Base-by-base conservation (phyloP, 1,284 basidiomycete genomes). In the Pseudozyma tsukubaensis region DNA sequence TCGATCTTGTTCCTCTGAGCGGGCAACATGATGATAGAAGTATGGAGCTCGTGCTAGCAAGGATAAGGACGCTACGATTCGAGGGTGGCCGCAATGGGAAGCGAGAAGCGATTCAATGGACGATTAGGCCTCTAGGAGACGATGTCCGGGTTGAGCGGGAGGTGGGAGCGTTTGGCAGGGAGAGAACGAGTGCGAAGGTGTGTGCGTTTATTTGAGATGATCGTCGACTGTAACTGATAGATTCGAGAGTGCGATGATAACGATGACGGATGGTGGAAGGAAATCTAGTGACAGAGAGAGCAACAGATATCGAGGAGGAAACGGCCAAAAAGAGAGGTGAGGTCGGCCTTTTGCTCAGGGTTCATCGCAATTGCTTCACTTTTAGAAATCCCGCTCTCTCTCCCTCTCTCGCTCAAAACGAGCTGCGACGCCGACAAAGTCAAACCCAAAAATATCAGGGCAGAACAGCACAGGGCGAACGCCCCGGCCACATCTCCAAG, bases 1-100 rank as follows among this genome's bases (percentile, higher is more conserved):
- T 95, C 94, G 86, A 95, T 88, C 89, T 95, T 95, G 87, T 94
- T 93, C 82, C 91, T 89, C 87, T 90, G 90, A 72, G 89, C 88
- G 57, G 94, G 93, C 63, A 91, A 88, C 92, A 95, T 94, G 77
- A 76, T 85, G 49, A 40, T 9, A 6, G 45, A 48, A 9, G 36
- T 4, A 18, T 16, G 14, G 24, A 43, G n/a, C n/a, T 9, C 3
- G 19, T 16, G 42, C 14, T 9, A 18, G 42, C 42, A n/a, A 29
- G 7, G 48, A 50, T 11, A 11, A 14, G 14, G 29, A 3, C 14
- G 29, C 29, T 14, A n/a, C 6, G 48, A 11, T 34, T 50, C n/a
- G 32, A 50, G 29, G 1, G 45, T 32, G 24, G 29, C 18, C 45
- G 21, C 19, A 32, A 12, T 4, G 24, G 19, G 45, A 48, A 24